A percentile compares a stretch with the other conserved stretches of the same genome.
Evolutionary conservation across 345 rosid species (phyloP).

Genomic region (Gossypium herbaceum): DNA sequence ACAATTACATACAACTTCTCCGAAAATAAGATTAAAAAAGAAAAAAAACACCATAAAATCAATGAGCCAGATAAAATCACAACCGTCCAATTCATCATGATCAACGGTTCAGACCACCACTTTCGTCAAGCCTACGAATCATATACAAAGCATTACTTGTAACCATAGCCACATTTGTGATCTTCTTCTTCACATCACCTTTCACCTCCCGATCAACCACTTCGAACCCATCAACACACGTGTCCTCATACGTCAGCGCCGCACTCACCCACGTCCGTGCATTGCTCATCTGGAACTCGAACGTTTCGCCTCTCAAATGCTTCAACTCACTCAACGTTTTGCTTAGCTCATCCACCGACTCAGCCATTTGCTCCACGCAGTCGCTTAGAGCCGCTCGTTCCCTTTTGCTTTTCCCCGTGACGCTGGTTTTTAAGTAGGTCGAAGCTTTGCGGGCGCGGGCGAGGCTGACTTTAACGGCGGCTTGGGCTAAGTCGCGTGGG

Average conservation of each 20-base stretch:
- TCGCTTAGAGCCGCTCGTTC: constrained; percentile 57
- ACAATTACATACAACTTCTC: not conserved
- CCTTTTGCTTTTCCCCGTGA: constrained; percentile 23
- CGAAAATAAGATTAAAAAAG: no score
- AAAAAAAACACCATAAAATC: not conserved
- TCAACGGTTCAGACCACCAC: not conserved
- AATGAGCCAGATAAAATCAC: not conserved
- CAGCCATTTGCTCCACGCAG: constrained; percentile 72
- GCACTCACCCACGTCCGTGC: constrained; percentile 93
- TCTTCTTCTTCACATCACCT: constrained; percentile 43
- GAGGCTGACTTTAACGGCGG: constrained; percentile 63
- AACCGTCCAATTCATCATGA: not conserved
- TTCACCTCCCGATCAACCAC: constrained; percentile 36
- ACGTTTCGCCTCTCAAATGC: constrained; percentile 48
- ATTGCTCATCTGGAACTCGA: constrained; percentile 63
- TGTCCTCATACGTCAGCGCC: constrained; percentile 77
- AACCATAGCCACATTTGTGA: constrained; percentile 54
- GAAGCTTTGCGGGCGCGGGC: constrained; percentile 40
- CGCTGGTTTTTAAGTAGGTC: constrained; percentile 27
- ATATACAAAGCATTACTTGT: constrained; percentile 87
- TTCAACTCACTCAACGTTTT: constrained; percentile 50
- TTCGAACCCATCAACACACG: constrained; percentile 82
- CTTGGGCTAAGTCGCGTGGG: constrained; percentile 64
- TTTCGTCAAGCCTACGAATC: constrained; percentile 34
- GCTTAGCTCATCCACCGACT: constrained; percentile 63